Conservation (phyloP, 2,329 filamentous ascomycete genomes). For the Magnaporthales sp. region DNA sequence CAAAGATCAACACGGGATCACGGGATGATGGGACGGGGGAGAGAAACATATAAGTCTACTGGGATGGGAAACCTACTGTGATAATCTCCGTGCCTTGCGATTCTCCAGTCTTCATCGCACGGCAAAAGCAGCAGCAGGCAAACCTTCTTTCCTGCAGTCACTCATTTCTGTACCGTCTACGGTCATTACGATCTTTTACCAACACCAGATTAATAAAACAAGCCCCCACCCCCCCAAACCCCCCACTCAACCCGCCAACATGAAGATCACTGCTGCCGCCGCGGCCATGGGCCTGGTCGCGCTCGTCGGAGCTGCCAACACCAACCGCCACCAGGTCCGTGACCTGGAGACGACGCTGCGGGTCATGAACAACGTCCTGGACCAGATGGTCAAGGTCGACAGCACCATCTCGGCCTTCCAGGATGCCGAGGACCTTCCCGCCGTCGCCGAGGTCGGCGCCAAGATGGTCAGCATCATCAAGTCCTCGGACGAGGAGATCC, state of each 20-base stretch:
- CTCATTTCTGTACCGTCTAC: not conserved
- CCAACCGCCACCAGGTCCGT: not conserved
- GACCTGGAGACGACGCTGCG: conserved; percentile 1
- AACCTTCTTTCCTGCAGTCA: not conserved
- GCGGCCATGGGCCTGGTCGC: not conserved
- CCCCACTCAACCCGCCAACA: not conserved
- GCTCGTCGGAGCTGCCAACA: not conserved
- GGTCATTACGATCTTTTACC: not conserved
- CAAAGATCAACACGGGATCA: not conserved
- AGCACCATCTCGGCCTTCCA: not conserved
- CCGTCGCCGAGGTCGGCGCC: not conserved
- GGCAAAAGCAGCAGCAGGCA: not conserved
- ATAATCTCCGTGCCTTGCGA: not conserved
- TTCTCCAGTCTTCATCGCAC: not conserved
- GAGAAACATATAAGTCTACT: not conserved
- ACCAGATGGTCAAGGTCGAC: conserved; percentile 2
- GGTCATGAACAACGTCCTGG: conserved; percentile 3
- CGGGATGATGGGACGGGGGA: not conserved
- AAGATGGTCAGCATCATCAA: not conserved
- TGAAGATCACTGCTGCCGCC: not conserved
- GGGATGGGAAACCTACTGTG: not conserved
- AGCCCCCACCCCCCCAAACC: too few species aligned
- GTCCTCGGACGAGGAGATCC: not conserved
- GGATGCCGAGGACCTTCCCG: not conserved
- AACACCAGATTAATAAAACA: too few species aligned